Evolutionary conservation across 306 rosid species (phyloP).

Genomic region (Comarum palustre): DNA sequence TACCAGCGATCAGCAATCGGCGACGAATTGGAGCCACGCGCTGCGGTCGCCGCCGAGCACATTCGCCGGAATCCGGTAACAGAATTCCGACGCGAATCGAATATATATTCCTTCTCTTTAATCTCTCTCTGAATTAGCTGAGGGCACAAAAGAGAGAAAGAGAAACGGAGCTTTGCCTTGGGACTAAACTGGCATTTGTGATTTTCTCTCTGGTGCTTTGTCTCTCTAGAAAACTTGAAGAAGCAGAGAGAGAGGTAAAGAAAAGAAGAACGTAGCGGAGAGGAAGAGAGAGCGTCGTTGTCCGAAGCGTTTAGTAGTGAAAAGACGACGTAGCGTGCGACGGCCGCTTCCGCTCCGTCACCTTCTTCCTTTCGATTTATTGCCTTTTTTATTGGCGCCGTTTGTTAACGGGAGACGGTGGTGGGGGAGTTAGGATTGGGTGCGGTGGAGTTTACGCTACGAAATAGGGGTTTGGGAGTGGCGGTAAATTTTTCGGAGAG

Average conservation of each 20-base stretch:
- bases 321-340: slow-evolving; percentile 52
- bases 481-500: neutral
- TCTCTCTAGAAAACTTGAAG: slow-evolving; percentile 27
- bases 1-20: slow-evolving; percentile 28
- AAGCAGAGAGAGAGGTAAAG: neutral
- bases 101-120: slow-evolving; percentile 3
- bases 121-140: slow-evolving; percentile 1
- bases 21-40: slow-evolving; percentile 9
- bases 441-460: slow-evolving; percentile 24
- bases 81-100: neutral
- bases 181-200: slow-evolving; percentile 34
- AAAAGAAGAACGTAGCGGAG: slow-evolving; percentile 8
- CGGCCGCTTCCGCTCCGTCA: slow-evolving; percentile 59
- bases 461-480: neutral
- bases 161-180: slow-evolving; percentile 29
- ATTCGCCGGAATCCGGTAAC: slow-evolving; percentile 17
- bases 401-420: slow-evolving; percentile 32
- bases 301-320: slow-evolving; percentile 36
- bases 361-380: slow-evolving; percentile 23
- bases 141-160: neutral
- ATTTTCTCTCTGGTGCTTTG: slow-evolving; percentile 1
- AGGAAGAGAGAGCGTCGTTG: slow-evolving; percentile 34
- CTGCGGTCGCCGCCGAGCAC: neutral
- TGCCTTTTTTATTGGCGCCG: slow-evolving; percentile 8
- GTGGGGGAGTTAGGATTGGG: slow-evolving; percentile 5